Conservation (phyloP, 1,139 yeast species). For the Saccharomyces pastorianus region DNA sequence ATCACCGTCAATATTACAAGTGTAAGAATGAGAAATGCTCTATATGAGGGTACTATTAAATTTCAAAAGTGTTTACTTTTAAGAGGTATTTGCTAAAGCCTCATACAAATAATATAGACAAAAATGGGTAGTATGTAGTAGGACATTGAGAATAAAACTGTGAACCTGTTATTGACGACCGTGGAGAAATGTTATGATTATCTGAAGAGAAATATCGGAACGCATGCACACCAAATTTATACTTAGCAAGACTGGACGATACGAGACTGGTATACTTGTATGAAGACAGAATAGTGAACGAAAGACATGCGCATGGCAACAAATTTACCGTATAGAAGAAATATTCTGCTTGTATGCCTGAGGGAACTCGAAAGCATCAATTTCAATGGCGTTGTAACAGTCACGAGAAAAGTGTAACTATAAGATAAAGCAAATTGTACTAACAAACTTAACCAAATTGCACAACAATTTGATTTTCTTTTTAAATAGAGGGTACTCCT, state of each 20-base stretch:
- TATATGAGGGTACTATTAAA: background rate
- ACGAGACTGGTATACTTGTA: background rate
- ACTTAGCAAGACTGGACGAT: background rate
- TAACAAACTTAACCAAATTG: slow-evolving; percentile 3
- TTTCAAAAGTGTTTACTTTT: background rate
- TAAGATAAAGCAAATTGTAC: background rate
- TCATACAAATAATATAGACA: slow-evolving; percentile 29
- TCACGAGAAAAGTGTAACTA: background rate
- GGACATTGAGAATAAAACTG: background rate
- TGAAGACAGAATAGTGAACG: background rate
- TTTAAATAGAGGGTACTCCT: slow-evolving; percentile 92
- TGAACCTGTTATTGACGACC: background rate
- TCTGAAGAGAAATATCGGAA: background rate
- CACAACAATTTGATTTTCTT: slow-evolving; percentile 8
- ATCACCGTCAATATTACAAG: background rate
- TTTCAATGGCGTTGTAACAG: background rate
- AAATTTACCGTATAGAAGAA: background rate
- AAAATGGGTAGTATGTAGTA: slow-evolving; percentile 59
- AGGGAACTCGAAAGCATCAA: background rate
- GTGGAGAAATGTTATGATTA: background rate
- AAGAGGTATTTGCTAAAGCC: background rate
- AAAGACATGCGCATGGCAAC: background rate
- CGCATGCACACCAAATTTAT: background rate
- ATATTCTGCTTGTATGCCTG: background rate
- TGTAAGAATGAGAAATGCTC: background rate